Evolutionary conservation across 208 protist genomes (phyloP), one percentile per base, ranked within the genome.

Genomic region (Leishmania arabica): DNA sequence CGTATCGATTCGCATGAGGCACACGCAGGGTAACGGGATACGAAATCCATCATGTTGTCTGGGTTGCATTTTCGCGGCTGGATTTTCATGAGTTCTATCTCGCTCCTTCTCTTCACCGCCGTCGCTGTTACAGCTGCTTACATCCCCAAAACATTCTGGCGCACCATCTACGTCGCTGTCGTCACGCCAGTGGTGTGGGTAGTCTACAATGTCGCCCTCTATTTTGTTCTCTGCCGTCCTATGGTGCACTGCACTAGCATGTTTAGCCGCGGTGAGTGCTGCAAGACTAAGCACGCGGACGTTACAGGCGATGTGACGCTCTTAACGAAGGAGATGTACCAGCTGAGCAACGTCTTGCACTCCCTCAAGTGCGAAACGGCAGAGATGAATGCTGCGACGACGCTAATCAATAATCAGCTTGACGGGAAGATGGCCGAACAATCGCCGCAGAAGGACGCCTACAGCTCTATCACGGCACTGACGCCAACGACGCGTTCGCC

Each of bases 261-360:
- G 34, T 93, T 90, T 69, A 53, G 58, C 68, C 62, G 64, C 8
- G 90, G 86, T 3, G 45, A 49, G 56, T 86, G 75, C 81, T 86
- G 81, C 81, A 82, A 75, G 45, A 77, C 81, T 40, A 75, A 81
- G 27, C 73, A 83, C 53, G 75, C 75, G 11, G 79, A 77, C n/a
- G 75, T 72, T 37, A 77, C 40, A 37, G 27, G 53, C 3, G 65
- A 82, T 78, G 82, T 88, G 49, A 58, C 53, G 2, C 80, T 91
- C 3, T 73, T 86, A 37, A 88, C 88, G 7, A 95, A 92, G 77
- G 91, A 96, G 78, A 85, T 93, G 66, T 81, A 92, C 53, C 84
- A 89, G 69, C 88, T 96, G 42, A 91, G 90, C 77, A 78, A 74
- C 21, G 53, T 66, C 40, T 45, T 92, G 51, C 53, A 89, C n/a